phyloP scores from a whole-genome alignment of 2,329 filamentous ascomycete species.

The Beauveria brongniartii region DNA sequence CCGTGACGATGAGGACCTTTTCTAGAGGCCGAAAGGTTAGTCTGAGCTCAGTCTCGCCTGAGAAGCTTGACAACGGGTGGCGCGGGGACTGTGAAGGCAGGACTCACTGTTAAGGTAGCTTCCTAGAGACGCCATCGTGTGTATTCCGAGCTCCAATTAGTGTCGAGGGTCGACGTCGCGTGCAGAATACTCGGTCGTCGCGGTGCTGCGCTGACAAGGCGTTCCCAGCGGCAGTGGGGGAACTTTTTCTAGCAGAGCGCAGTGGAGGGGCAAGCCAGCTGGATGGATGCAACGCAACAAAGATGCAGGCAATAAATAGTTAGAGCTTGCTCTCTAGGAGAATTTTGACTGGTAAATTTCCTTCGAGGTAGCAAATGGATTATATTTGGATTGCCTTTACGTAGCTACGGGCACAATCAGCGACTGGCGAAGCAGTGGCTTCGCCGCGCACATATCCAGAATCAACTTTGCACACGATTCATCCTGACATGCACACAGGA shows the following conservation, averaged over 20 bases:
- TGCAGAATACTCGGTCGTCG: background rate
- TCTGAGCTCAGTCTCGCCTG: background rate
- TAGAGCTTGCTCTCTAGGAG: background rate
- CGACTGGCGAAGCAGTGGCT: background rate
- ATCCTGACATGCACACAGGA: no score
- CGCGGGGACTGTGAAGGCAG: background rate
- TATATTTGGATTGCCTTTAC: background rate
- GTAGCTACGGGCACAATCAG: background rate
- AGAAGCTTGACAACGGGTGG: background rate
- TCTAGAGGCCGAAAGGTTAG: conserved; percentile 43
- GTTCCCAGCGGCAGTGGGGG: background rate
- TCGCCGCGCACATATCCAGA: background rate
- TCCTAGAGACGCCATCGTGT: conserved; percentile 35
- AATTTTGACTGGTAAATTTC: no score
- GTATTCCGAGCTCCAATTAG: background rate
- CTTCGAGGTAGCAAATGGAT: no score
- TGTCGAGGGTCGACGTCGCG: background rate
- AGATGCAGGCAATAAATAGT: background rate
- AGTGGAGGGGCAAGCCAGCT: background rate
- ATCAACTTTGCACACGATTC: background rate
- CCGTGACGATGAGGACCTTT: conserved; percentile 84
- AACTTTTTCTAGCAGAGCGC: conserved; percentile 20
- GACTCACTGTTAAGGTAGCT: conserved; percentile 36
- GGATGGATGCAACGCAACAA: background rate
- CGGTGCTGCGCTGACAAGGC: background rate